Base-by-base conservation (phyloP, 192 early-diverging fungal genomes). In the Coemansia umbellata region DNA sequence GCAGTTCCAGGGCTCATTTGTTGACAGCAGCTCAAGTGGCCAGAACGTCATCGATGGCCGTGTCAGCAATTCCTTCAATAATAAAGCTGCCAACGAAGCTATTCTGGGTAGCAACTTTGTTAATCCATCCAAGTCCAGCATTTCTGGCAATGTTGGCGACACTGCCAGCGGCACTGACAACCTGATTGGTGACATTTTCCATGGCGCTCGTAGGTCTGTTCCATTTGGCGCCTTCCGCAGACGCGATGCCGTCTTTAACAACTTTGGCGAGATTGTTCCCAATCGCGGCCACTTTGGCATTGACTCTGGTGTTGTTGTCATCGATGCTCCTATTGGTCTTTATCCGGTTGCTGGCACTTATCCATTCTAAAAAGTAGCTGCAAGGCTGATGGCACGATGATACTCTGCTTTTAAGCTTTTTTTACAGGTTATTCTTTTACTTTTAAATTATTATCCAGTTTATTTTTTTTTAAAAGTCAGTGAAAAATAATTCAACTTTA, bases 151-250 rank as follows among this genome's bases (percentile, higher is more conserved):
- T 64, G 55, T 28, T 14, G 71, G 71, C 23, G 15, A 35, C 28
- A 67, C 71, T 32, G 47, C 59, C 56, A 74, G 63, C 37, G 71
- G 71, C 37, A 31, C 52, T 31, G 60, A 39, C 39, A 74, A 74
- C 64, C 32, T 37, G 14, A 67, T 74, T 31, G 64, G 63, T 11
- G 59, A 66, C 40, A 21, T 61, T 10, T 32, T 60, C 27, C 27
- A 1, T 14, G 54, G n/a, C 28, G 47, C 22, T 47, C 35, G 18
- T 13, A 13, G 13, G 15, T 10, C 2, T 52, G 33, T 13, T 2
- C 45, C 35, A 2, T 10, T 30, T 28, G 49, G 32, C 15, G 40
- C 4, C 14, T 22, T 61, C 15, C 17, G n/a, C 52, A 70, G 37
- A 43, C 68, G 68, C 37, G 68, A 60, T 41, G 60, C 57, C 7